phyloP scores from a whole-genome alignment of 352 stramenopile species.

The Pythium brassicae region DNA sequence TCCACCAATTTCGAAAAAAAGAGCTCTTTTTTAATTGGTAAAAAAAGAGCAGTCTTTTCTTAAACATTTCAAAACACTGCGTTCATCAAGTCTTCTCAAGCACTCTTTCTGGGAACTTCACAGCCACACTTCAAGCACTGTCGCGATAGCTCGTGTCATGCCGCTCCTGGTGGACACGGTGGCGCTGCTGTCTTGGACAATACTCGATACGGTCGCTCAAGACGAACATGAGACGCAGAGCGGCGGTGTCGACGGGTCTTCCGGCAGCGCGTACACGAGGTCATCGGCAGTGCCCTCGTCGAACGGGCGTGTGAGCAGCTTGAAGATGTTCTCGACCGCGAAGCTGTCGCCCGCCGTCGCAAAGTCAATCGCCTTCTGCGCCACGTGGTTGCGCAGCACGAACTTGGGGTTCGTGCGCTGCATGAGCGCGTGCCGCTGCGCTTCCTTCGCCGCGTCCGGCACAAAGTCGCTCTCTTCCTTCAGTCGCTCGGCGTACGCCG shows the following conservation, averaged over 20 bases:
- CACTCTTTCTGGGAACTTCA: no score
- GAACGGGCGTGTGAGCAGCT: conserved; percentile 71
- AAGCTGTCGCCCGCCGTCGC: conserved; percentile 66
- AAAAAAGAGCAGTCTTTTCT: no score
- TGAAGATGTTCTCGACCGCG: conserved; percentile 59
- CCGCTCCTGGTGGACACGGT: no score
- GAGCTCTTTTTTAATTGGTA: no score
- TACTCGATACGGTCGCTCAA: conserved; percentile 18
- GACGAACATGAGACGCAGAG: conserved; percentile 86
- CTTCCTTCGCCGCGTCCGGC: conserved; percentile 24
- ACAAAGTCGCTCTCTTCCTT: conserved; percentile 33
- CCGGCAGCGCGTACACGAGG: conserved; percentile 41
- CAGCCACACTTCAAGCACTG: no score
- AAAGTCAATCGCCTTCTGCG: conserved; percentile 82
- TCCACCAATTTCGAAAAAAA: no score
- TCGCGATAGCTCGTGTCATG: no score
- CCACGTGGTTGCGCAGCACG: conserved; percentile 88
- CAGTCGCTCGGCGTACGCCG: conserved; percentile 42
- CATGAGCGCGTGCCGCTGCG: conserved; percentile 49
- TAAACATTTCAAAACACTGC: no score
- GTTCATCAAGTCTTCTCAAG: no score
- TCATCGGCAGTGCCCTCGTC: conserved; percentile 39
- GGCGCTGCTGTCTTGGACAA: no score
- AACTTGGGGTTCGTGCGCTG: conserved; percentile 72
- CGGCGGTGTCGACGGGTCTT: conserved; percentile 37